A percentile compares a stretch with the other conserved stretches of the same genome.
These are phyloP conservation scores for Microdochium nivale DNA, from an alignment of 2,329 filamentous ascomycete genomes.

Conservation along the genomic window DNA sequence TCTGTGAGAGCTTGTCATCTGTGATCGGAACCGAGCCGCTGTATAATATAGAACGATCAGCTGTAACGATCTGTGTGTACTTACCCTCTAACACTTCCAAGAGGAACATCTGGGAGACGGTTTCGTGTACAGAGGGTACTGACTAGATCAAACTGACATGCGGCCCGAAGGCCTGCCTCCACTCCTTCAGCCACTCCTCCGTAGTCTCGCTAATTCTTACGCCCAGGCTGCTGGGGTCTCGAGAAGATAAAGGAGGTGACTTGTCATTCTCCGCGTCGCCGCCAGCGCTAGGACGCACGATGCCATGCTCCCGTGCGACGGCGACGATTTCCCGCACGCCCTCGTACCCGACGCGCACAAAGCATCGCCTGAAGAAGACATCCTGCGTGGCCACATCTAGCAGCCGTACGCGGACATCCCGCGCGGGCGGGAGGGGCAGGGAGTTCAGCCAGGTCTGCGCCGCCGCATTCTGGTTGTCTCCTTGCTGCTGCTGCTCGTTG, in stretches of 20 bases:
- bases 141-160: conserved; percentile 24
- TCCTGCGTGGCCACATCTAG: conserved; percentile 13
- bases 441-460: conserved; percentile 20
- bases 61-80: too few relatives aligned
- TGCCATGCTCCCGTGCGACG: conserved; percentile 16
- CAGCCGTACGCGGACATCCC: conserved; percentile 6
- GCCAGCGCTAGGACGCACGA: conserved; percentile 1
- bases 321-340: conserved; percentile 13
- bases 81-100: too few relatives aligned
- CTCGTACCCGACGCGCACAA: conserved; percentile 12
- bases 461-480: too few relatives aligned
- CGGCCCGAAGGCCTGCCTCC: conserved; percentile 17
- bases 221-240: conserved; percentile 6
- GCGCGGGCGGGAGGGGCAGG: conserved; percentile 9
- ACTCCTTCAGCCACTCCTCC: conserved; percentile 15
- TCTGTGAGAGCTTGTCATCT: conserved; percentile 11
- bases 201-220: conserved; percentile 8
- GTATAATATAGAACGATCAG: not conserved
- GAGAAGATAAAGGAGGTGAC: not conserved
- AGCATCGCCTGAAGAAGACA: conserved; percentile 19
- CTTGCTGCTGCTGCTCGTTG: too few relatives aligned
- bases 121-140: conserved; percentile 6
- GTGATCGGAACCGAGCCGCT: conserved; percentile 16
- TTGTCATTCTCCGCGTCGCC: not conserved
- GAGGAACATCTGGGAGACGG: too few relatives aligned